phyloP scores from a whole-genome alignment of 768 basidiomycete species.

The Mycena alexandri region DNA sequence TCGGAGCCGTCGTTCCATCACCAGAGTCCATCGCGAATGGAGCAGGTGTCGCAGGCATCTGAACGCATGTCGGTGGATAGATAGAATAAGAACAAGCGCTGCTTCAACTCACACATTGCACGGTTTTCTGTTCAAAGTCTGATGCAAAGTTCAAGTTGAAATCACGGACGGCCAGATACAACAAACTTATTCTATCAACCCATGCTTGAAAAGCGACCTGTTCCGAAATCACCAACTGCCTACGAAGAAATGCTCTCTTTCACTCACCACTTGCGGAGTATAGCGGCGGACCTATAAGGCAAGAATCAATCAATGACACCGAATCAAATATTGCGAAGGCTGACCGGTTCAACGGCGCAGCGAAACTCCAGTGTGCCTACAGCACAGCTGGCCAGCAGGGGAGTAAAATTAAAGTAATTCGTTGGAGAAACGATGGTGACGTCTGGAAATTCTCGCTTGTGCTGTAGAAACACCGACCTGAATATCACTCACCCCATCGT shows the following conservation, averaged over 20 bases:
- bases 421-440: slow-evolving; percentile 77
- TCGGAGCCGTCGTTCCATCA: background rate
- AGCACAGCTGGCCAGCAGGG: slow-evolving; percentile 75
- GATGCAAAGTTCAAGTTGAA: slow-evolving; percentile 10
- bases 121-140: slow-evolving; percentile 73
- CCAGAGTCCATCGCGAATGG: slow-evolving; percentile 43
- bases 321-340: slow-evolving; percentile 41
- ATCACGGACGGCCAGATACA: background rate
- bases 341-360: slow-evolving; percentile 83
- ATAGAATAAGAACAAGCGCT: background rate
- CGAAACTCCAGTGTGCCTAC: slow-evolving; percentile 90
- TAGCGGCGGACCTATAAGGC: slow-evolving; percentile 63
- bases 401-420: slow-evolving; percentile 77
- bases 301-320: slow-evolving; percentile 1
- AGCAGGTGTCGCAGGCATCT: slow-evolving; percentile 76
- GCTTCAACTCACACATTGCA: slow-evolving; percentile 68
- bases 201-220: slow-evolving; percentile 81
- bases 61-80: background rate
- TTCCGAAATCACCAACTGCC: background rate
- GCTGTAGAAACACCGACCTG: background rate
- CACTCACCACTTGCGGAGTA: slow-evolving; percentile 66
- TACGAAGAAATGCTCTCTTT: background rate
- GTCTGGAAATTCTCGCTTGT: slow-evolving; percentile 54
- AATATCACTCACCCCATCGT: slow-evolving; percentile 67
- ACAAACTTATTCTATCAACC: slow-evolving; percentile 70